Base-by-base conservation (phyloP, 179 eudicot species). In the Beta corolliflora region DNA sequence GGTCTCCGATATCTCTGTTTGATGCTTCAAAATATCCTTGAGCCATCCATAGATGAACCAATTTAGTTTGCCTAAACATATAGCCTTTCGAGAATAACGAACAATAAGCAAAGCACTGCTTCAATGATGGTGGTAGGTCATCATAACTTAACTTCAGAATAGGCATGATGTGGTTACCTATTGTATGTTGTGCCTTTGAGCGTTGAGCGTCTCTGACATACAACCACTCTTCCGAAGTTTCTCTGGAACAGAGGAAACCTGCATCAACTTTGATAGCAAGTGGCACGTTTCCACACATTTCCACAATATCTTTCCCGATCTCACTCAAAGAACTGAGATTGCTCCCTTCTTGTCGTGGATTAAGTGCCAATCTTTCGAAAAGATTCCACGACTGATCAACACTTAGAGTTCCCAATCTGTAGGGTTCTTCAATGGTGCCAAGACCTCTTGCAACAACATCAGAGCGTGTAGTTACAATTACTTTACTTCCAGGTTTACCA, bases 11-110 rank as follows among this genome's bases (percentile, higher is more conserved):
- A 13, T 80, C 86, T 18, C 71, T 83, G 18, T 14, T 25, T 16
- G 10, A 74, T 10, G 65, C 44, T 19, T 65, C 29, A 21, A 87
- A 0, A 41, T 78, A 85, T 0, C 88, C 88, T 48, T 76, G 83
- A 5, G 88, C 88, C 56, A 89, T 80, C 90, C 91, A 89, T 6
- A 84, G 19, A 5, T 41, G 18, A 7, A 82, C 82, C 56, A 87
- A 64, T 8, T 55, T 13, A 5, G 53, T 1, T 36, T 63, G 82
- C 0, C 31, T 3, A 5, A 82, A 45, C 3, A 2, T 3, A 18
- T 74, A 21, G 29, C 71, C 84, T 71, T 85, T 84, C 0, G 84
- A 79, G 58, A 83, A 84, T 16, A 89, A 56, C 0, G 91, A 82
- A 73, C 85, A 89, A 19, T 85, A 87, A 7, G 84, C 80, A 82